Conservation (phyloP, 2,329 filamentous ascomycete species). For the Fusarium compactum region DNA sequence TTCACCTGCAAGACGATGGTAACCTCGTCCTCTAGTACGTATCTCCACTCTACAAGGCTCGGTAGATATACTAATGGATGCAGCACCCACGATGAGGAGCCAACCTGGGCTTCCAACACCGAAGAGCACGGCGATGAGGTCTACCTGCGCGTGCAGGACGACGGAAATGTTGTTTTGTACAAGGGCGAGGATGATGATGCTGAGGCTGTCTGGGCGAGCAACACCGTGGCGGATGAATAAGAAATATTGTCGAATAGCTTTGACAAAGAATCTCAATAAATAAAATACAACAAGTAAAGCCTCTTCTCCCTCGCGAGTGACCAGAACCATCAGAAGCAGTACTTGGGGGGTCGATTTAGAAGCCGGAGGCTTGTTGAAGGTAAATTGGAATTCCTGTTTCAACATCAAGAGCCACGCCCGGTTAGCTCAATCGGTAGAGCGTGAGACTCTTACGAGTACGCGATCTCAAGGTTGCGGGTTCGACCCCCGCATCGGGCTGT, state of each 20-base stretch:
- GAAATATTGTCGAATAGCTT: not conserved
- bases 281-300: not conserved
- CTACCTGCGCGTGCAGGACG: conserved; percentile 49
- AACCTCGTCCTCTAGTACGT: conserved; percentile 52
- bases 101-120: conserved; percentile 49
- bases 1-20: conserved; percentile 49
- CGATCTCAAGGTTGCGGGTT: conserved; percentile 69
- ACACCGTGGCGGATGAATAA: conserved; percentile 29
- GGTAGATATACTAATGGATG: not conserved
- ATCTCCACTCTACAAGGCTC: rapidly evolving
- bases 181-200: conserved; percentile 42
- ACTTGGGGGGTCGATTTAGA: too few species aligned
- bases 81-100: conserved; percentile 34
- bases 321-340: too few species aligned
- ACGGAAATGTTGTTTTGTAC: conserved; percentile 52
- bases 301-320: not conserved
- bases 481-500: conserved; percentile 59
- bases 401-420: conserved; percentile 39
- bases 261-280: not conserved
- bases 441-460: conserved; percentile 70
- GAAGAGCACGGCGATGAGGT: conserved; percentile 31
- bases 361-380: too few species aligned
- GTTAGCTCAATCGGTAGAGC: conserved; percentile 65
- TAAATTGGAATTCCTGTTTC: rapidly evolving
- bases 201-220: conserved; percentile 48